These are phyloP conservation scores for Populus simonii DNA, from an alignment of 345 rosid species.

Conservation along the genomic window DNA sequence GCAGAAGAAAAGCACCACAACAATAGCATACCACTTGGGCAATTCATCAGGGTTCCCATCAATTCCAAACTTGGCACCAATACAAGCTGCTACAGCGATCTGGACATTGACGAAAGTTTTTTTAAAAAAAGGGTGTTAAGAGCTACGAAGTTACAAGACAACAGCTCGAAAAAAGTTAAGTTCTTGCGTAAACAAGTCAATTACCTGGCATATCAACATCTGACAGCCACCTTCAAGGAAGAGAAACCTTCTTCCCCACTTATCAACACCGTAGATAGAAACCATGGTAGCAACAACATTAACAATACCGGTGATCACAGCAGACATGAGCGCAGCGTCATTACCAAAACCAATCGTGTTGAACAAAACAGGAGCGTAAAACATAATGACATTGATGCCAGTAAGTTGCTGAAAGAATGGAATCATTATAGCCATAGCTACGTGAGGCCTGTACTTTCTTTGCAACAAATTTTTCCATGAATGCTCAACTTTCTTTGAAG, in stretches of 20 bases:
- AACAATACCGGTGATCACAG: slow-evolving; percentile 71
- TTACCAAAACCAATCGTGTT: slow-evolving; percentile 64
- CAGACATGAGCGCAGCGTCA: slow-evolving; percentile 74
- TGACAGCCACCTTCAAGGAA: slow-evolving; percentile 82
- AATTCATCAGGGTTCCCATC: slow-evolving; percentile 56
- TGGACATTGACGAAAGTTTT: slow-evolving; percentile 8
- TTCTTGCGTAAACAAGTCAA: not conserved
- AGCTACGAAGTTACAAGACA: too few relatives aligned
- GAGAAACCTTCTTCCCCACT: slow-evolving; percentile 77
- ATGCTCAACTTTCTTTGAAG: slow-evolving; percentile 60
- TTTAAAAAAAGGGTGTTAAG: not conserved
- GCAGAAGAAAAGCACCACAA: slow-evolving; percentile 86
- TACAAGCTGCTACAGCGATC: slow-evolving; percentile 60
- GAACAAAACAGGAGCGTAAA: slow-evolving; percentile 87
- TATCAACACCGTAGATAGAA: slow-evolving; percentile 77
- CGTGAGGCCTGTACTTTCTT: slow-evolving; percentile 81
- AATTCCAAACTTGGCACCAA: slow-evolving; percentile 76
- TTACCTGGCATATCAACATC: slow-evolving; percentile 86
- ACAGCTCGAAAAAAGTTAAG: not conserved
- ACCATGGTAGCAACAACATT: slow-evolving; percentile 65
- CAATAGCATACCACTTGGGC: slow-evolving; percentile 80
- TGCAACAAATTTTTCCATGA: slow-evolving; percentile 80
- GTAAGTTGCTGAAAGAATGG: slow-evolving; percentile 89
- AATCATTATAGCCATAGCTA: slow-evolving; percentile 66
- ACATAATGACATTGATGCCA: slow-evolving; percentile 84